Conservation (phyloP, 768 basidiomycete species). For the Clavulina sp. region DNA sequence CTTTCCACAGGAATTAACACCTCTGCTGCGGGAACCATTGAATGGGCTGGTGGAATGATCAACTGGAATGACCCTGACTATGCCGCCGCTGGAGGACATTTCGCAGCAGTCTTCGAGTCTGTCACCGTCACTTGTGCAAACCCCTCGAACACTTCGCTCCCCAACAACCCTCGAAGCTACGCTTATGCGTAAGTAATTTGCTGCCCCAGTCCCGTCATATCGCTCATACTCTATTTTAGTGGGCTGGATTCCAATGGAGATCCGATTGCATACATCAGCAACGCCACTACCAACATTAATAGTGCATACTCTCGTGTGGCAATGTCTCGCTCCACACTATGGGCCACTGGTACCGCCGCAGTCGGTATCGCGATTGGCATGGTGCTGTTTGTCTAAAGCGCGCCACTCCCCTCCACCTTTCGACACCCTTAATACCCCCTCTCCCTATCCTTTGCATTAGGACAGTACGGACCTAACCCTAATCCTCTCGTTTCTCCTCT, state of each 20-base stretch:
- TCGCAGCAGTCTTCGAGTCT: slow-evolving; percentile 44
- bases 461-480: too few relatives aligned
- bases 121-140: slow-evolving; percentile 49
- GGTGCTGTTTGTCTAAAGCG: neutral
- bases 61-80: slow-evolving; percentile 72
- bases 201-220: neutral
- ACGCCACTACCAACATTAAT: neutral
- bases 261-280: neutral
- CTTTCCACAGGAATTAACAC: slow-evolving; percentile 67
- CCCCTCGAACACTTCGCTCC: slow-evolving; percentile 14
- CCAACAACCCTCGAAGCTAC: slow-evolving; percentile 5
- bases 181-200: slow-evolving; percentile 1
- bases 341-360: neutral
- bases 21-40: slow-evolving; percentile 46
- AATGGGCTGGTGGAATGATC: slow-evolving; percentile 72
- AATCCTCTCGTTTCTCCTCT: too few relatives aligned
- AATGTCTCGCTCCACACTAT: neutral
- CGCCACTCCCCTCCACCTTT: neutral
- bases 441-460: too few relatives aligned
- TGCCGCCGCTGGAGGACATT: slow-evolving; percentile 51
- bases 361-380: neutral
- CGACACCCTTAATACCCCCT: neutral
- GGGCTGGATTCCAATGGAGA: neutral
- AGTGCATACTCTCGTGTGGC: neutral
- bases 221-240: neutral